phyloP scores from a whole-genome alignment of 108 stramenopile genomes.

The Epipyxis sp. region DNA sequence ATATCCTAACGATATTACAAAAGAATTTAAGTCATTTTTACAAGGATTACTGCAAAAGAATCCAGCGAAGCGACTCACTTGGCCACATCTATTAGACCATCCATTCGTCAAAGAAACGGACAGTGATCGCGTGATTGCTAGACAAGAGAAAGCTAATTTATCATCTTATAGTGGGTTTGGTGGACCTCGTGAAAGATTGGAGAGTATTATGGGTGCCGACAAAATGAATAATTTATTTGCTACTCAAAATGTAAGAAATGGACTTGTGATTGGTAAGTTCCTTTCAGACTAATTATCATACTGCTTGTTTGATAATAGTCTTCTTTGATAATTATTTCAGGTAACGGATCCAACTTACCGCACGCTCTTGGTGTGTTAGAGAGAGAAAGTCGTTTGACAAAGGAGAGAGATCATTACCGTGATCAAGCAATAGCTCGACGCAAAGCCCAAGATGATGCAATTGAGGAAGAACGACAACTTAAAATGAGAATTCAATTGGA shows the following conservation, averaged over 20 bases:
- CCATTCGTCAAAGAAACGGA: conserved; percentile 57
- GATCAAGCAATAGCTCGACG: not conserved
- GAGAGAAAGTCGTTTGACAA: not conserved
- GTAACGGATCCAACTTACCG: not conserved
- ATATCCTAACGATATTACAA: conserved; percentile 50
- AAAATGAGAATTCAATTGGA: not conserved
- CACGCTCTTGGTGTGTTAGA: not conserved
- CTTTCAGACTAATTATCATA: too few relatives aligned
- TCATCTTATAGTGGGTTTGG: conserved; percentile 42
- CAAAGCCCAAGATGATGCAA: not conserved
- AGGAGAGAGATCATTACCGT: not conserved
- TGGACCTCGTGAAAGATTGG: conserved; percentile 50
- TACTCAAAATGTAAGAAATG: too few relatives aligned
- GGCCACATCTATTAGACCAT: conserved; percentile 59
- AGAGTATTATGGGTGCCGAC: conserved; percentile 24
- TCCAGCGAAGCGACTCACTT: conserved; percentile 50
- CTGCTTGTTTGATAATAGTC: too few relatives aligned
- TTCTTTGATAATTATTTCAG: too few relatives aligned
- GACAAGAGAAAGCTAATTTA: conserved; percentile 35
- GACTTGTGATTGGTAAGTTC: too few relatives aligned
- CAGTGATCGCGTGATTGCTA: conserved; percentile 26
- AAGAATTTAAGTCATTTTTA: conserved; percentile 51
- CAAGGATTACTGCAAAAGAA: conserved; percentile 60
- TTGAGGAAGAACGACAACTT: not conserved
- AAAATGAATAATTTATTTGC: not conserved